These are phyloP conservation scores for Lipomyces chichibuensis DNA, from an alignment of 805 yeast species.

Conservation along the genomic window DNA sequence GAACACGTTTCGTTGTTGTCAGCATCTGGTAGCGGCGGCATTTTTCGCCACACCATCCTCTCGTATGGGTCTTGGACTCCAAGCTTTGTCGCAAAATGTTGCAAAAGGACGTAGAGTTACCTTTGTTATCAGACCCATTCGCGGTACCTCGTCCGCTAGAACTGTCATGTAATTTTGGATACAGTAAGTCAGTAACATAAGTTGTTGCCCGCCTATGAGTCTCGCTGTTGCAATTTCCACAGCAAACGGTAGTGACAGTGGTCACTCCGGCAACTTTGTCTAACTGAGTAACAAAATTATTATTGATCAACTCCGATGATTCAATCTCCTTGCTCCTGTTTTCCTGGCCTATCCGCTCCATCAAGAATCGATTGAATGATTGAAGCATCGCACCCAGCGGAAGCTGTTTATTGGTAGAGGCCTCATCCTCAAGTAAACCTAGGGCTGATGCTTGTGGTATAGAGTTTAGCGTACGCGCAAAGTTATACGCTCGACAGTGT, in stretches of 20 bases:
- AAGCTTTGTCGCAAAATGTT: constrained; percentile 36
- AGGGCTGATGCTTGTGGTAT: constrained; percentile 55
- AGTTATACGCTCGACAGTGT: constrained; percentile 81
- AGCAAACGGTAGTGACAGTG: constrained; percentile 34
- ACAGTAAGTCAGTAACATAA: constrained; percentile 38
- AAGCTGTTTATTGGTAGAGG: constrained; percentile 6
- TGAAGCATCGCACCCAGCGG: constrained; percentile 47
- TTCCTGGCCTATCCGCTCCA: constrained; percentile 53
- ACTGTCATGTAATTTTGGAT: constrained; percentile 24
- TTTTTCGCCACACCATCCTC: constrained; percentile 55
- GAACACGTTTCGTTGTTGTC: constrained; percentile 56
- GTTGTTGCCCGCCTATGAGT: constrained; percentile 29
- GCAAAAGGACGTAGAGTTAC: constrained; percentile 24
- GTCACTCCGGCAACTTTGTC: constrained; percentile 34
- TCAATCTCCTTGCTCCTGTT: constrained; percentile 46
- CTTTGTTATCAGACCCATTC: neutral
- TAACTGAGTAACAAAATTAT: constrained; percentile 5
- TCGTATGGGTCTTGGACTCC: constrained; percentile 46
- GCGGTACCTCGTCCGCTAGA: neutral
- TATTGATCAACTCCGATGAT: constrained; percentile 5
- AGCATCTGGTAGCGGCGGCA: constrained; percentile 58
- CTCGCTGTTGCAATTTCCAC: constrained; percentile 38
- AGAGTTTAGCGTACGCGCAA: constrained; percentile 57
- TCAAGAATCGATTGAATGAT: constrained; percentile 61
- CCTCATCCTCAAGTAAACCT: constrained; percentile 57